Evolutionary conservation across 352 stramenopile genomes (phyloP).

Genomic region (Pythium periplocum): DNA sequence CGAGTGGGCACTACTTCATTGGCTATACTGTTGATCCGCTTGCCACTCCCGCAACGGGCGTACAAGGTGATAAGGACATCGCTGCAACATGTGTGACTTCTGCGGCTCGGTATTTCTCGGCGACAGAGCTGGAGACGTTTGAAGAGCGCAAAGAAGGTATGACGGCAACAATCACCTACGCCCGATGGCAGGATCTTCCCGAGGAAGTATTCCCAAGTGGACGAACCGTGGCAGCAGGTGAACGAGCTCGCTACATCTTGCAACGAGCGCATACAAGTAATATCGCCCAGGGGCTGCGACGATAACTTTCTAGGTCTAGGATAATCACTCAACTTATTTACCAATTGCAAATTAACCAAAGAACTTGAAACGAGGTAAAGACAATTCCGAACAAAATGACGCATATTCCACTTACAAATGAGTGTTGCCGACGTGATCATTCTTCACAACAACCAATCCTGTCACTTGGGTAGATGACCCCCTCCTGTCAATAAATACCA

Average conservation of each 20-base stretch:
- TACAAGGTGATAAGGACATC: constrained; percentile 18
- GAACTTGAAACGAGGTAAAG: too few species aligned
- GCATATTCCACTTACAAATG: too few species aligned
- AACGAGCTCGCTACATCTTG: constrained; percentile 78
- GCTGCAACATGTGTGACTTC: constrained; percentile 42
- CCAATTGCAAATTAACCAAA: too few species aligned
- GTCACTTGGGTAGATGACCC: too few species aligned
- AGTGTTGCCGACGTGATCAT: too few species aligned
- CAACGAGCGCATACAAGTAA: constrained; percentile 65
- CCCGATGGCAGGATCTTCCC: constrained; percentile 69
- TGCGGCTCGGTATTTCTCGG: constrained; percentile 73
- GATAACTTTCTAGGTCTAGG: constrained; percentile 15
- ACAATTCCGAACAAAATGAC: too few species aligned
- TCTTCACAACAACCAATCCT: too few species aligned
- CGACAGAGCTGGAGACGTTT: constrained; percentile 58
- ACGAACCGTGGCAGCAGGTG: constrained; percentile 46
- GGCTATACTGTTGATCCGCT: constrained; percentile 44
- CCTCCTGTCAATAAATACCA: constrained; percentile 22
- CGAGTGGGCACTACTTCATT: constrained; percentile 62
- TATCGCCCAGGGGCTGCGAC: constrained; percentile 40
- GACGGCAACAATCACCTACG: constrained; percentile 51
- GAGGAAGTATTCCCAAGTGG: constrained; percentile 54
- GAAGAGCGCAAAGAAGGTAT: constrained; percentile 52
- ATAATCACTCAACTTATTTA: too few species aligned
- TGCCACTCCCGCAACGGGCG: neutral